Base-by-base conservation (phyloP, 495 filamentous ascomycete genomes). In the Cercophora sp. region DNA sequence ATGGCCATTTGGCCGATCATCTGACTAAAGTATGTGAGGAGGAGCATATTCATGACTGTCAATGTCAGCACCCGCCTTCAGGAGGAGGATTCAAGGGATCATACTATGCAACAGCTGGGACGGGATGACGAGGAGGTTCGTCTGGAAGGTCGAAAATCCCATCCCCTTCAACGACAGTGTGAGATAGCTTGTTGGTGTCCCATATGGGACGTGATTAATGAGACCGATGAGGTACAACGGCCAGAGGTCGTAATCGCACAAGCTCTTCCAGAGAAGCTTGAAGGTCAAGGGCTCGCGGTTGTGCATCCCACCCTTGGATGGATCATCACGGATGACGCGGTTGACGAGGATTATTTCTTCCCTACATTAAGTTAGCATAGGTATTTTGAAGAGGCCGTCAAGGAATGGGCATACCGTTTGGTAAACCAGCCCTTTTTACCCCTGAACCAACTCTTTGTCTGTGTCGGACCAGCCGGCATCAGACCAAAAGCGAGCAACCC, bases 191-290 rank as follows among this genome's bases (percentile, higher is more conserved):
- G 65, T 72, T 8, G 77, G 75, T 0, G 84, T 81, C 0, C 70
- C 67, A 15, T 67, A 68, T 0, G 85, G 84, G 11, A 86, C 82
- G 47, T 75, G 69, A 62, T 76, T 81, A 0, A 70, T 68, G 2
- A 89, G 35, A 6, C 85, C 85, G 6, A 89, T 64, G 3, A 85
- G 51, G 55, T 88, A 89, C 19, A 88, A 70, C 1, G 83, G 80
- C 85, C 86, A 89, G 56, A 90, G 72, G 52, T 90, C 80, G 48
- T 81, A 89, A 64, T 89, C 86, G 26, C 68, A 78, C 9, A 89
- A 58, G 11, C 76, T 73, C 19, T 77, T 56, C 74, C 78, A 83
- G 15, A 89, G 72, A 15, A 78, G 62, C 40, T 66, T 79, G 0
- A 74, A 76, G 0, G 77, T 80, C 13, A 90, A 65, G 2, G 80